phyloP scores from a whole-genome alignment of 2,329 filamentous ascomycete species.

The Xylariaceae sp. region DNA sequence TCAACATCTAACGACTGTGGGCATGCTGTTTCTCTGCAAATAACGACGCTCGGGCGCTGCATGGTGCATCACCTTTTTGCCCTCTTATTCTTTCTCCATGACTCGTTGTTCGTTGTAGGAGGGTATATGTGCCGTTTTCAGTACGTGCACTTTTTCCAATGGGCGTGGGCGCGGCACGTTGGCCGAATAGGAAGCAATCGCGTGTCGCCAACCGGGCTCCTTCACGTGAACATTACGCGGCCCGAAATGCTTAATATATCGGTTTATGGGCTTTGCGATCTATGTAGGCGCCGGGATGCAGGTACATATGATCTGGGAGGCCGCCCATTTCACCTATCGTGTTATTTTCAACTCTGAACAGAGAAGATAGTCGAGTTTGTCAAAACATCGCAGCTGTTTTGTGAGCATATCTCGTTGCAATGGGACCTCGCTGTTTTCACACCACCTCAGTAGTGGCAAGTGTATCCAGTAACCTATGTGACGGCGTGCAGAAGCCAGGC shows the following conservation, averaged over 20 bases:
- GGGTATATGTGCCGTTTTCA: constrained; percentile 15
- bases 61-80: not conserved
- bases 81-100: not conserved
- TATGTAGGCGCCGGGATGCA: constrained; percentile 23
- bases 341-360: constrained; percentile 14
- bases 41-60: not conserved
- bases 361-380: not conserved
- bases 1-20: constrained; percentile 6
- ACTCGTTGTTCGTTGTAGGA: not conserved
- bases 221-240: constrained; percentile 26
- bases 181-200: constrained; percentile 32
- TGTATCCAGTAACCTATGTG: constrained; percentile 3
- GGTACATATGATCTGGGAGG: constrained; percentile 35
- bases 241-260: constrained; percentile 29
- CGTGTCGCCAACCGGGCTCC: constrained; percentile 26
- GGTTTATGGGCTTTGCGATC: constrained; percentile 19
- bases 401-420: not conserved
- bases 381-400: not conserved
- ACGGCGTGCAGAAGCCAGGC: constrained; percentile 9
- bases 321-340: constrained; percentile 31
- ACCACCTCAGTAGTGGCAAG: not conserved
- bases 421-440: not conserved
- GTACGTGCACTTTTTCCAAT: constrained; percentile 16
- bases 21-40: not conserved
- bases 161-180: constrained; percentile 19